Conservation (phyloP, 164 flowering plant species). For the Santalum album region DNA sequence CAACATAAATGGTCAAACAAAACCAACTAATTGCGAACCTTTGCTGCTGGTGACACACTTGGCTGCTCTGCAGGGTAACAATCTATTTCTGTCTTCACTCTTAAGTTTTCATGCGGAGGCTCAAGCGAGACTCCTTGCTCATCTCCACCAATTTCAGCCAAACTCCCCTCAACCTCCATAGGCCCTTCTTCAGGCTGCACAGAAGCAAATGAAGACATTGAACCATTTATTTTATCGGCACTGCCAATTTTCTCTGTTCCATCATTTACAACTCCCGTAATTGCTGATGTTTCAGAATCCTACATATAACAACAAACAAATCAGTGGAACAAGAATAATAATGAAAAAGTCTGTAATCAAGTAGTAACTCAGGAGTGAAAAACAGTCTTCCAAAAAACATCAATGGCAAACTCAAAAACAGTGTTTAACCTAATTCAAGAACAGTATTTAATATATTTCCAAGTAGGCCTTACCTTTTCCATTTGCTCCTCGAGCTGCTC, state of each 20-base stretch:
- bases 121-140: slow-evolving; percentile 6
- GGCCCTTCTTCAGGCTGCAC: slow-evolving; percentile 8
- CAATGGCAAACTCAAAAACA: too few species aligned
- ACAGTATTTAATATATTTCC: too few species aligned
- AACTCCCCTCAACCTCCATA: slow-evolving; percentile 9
- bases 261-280: slow-evolving; percentile 8
- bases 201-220: slow-evolving; percentile 2
- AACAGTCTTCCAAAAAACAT: too few species aligned
- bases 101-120: slow-evolving; percentile 10
- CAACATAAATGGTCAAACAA: not conserved
- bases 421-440: too few species aligned
- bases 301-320: slow-evolving; percentile 6
- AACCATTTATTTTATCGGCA: slow-evolving; percentile 4
- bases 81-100: slow-evolving; percentile 6
- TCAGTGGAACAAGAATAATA: not conserved
- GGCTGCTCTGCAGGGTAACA: slow-evolving; percentile 5
- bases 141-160: slow-evolving; percentile 2
- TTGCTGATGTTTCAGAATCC: slow-evolving; percentile 24
- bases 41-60: slow-evolving; percentile 8
- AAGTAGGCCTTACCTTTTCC: too few species aligned
- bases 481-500: too few species aligned
- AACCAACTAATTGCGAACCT: slow-evolving; percentile 8
- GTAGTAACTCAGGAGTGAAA: too few species aligned
- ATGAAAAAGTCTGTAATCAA: too few species aligned
- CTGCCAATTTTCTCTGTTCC: slow-evolving; percentile 11